These are phyloP conservation scores for Asterella californica DNA, from an alignment of 225 moss, liverwort and hornwort genomes.

Conservation along the genomic window DNA sequence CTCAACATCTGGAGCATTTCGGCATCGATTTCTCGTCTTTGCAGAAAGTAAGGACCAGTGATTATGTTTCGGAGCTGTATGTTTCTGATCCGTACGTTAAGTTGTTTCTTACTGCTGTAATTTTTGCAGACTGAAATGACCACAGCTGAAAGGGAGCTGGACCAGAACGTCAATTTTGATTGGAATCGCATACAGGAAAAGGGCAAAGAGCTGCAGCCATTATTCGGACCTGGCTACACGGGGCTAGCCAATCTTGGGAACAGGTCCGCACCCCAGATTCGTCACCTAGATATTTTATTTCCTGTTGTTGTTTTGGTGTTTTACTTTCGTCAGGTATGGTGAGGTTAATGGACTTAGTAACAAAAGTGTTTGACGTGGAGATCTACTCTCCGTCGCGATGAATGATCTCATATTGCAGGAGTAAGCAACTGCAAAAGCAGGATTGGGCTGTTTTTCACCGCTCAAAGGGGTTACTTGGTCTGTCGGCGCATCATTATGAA, in stretches of 20 bases:
- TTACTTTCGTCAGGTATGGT: background rate
- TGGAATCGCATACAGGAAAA: conserved; percentile 99
- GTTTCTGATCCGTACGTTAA: background rate
- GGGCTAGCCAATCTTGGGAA: conserved; percentile 98
- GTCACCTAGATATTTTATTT: background rate
- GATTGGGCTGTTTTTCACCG: background rate
- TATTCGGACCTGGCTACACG: conserved; percentile 96
- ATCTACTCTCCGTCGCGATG: background rate
- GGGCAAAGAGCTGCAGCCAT: conserved; percentile 88
- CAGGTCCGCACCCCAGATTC: conserved; percentile 44
- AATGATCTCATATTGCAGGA: background rate
- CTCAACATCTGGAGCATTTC: conserved; percentile 94
- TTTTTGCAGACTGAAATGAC: conserved; percentile 92
- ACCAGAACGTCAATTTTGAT: conserved; percentile 98
- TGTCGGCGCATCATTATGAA: background rate
- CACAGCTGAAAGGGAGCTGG: conserved; percentile 94
- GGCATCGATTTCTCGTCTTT: conserved; percentile 92
- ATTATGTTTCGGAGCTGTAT: background rate
- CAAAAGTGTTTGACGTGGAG: background rate
- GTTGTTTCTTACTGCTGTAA: background rate
- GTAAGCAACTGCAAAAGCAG: background rate
- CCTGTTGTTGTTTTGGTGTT: background rate
- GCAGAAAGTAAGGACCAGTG: conserved; percentile 56
- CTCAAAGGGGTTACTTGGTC: background rate
- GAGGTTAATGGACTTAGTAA: background rate